Percentiles rank a stretch among this genome's conserved stretches.
These are phyloP conservation scores for Pichia sp. DNA, from an alignment of 1,139 yeast genomes.

Conservation along the genomic window DNA sequence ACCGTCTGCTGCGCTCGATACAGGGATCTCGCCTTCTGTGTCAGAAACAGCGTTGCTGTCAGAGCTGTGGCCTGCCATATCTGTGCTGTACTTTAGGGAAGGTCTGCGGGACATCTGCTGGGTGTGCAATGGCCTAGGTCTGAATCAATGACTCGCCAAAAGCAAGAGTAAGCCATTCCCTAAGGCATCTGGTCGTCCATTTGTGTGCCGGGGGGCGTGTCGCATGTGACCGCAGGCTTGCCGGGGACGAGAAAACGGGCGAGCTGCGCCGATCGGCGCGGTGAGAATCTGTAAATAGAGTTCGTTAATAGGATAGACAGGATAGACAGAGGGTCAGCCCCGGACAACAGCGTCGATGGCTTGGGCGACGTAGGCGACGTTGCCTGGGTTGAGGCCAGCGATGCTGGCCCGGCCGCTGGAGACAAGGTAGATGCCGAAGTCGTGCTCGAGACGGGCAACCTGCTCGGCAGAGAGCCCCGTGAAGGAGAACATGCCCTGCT, in stretches of 20 bases:
- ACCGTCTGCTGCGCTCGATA: conserved; percentile 8
- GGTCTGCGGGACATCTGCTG: conserved; percentile 2
- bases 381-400: conserved; percentile 84
- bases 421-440: conserved; percentile 76
- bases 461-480: conserved; percentile 80
- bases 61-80: not conserved
- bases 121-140: not conserved
- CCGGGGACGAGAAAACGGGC: too few relatives aligned
- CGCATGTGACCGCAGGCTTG: too few relatives aligned
- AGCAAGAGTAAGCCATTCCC: too few relatives aligned
- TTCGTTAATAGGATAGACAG: not conserved
- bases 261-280: too few relatives aligned
- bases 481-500: conserved; percentile 96
- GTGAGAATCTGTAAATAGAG: too few relatives aligned
- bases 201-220: too few relatives aligned
- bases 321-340: conserved; percentile 3
- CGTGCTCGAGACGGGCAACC: conserved; percentile 72
- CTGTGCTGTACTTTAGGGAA: conserved; percentile 2
- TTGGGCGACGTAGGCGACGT: conserved; percentile 74
- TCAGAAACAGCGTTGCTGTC: conserved; percentile 9
- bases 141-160: not conserved
- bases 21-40: conserved; percentile 15
- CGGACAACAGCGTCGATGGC: conserved; percentile 77
- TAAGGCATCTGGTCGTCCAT: too few relatives aligned
- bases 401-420: conserved; percentile 89